These are phyloP conservation scores for Syncephalastrum racemosum DNA, from an alignment of 371 early-diverging fungal genomes.

Conservation along the genomic window DNA sequence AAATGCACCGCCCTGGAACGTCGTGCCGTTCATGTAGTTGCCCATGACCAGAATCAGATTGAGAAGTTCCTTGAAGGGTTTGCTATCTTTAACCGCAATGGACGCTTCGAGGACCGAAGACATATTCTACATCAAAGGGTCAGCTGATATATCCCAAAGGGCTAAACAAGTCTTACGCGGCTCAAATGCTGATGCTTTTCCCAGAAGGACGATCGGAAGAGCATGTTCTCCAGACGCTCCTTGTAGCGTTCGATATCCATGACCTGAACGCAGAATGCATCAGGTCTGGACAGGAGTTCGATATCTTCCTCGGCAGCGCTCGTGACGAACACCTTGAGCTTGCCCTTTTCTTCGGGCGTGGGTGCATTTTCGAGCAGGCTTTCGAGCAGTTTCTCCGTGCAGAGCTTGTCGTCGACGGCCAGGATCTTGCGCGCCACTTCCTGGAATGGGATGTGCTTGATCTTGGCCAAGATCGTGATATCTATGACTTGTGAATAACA, in stretches of 20 bases:
- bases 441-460: constrained; percentile 60
- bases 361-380: constrained; percentile 71
- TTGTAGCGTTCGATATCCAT: constrained; percentile 83
- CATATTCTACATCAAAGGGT: constrained; percentile 39
- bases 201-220: constrained; percentile 75
- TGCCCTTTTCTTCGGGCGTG: constrained; percentile 75
- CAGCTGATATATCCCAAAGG: neutral
- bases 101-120: constrained; percentile 54
- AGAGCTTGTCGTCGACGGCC: constrained; percentile 59
- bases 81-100: constrained; percentile 50
- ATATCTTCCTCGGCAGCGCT: constrained; percentile 66
- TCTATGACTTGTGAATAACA: constrained; percentile 30
- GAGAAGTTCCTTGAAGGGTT: constrained; percentile 52
- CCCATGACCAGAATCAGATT: constrained; percentile 83
- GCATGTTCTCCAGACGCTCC: constrained; percentile 73
- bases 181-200: constrained; percentile 72
- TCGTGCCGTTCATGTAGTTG: constrained; percentile 90
- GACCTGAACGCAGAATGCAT: constrained; percentile 77
- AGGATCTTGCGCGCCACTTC: constrained; percentile 63
- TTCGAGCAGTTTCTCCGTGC: constrained; percentile 66
- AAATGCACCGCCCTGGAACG: constrained; percentile 88
- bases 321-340: constrained; percentile 66
- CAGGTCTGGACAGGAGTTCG: constrained; percentile 71
- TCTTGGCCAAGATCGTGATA: constrained; percentile 67
- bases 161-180: constrained; percentile 40